phyloP scores from a whole-genome alignment of 257 asterid species.

The Catharanthus roseus region DNA sequence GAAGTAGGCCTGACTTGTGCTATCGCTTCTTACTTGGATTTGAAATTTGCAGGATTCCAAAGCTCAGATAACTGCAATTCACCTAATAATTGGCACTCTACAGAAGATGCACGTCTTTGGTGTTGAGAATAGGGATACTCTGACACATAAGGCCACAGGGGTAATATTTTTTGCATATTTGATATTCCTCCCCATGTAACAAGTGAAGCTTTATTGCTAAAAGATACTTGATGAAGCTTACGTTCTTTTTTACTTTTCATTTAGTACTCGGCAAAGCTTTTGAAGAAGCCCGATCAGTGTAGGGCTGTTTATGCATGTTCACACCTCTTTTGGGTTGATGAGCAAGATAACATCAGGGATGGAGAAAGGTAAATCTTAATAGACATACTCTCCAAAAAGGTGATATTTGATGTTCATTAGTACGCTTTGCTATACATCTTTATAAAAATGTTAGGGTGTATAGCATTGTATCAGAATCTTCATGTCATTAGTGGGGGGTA shows the following conservation, averaged over 20 bases:
- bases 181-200: constrained; percentile 2
- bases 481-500: background rate
- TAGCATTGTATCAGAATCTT: background rate
- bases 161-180: constrained; percentile 35
- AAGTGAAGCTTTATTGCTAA: background rate
- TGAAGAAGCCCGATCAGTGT: constrained; percentile 98
- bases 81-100: constrained; percentile 90
- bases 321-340: constrained; percentile 96
- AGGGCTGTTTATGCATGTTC: constrained; percentile 98
- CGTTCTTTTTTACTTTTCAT: constrained; percentile 13
- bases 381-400: background rate
- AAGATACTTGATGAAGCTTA: constrained; percentile 9
- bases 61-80: constrained; percentile 85
- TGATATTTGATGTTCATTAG: background rate
- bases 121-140: constrained; percentile 91
- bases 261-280: constrained; percentile 94
- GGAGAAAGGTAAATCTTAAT: constrained; percentile 76
- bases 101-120: constrained; percentile 96
- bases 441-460: background rate
- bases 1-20: background rate
- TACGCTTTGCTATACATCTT: background rate
- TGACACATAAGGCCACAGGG: constrained; percentile 99
- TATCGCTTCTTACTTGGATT: constrained; percentile 14
- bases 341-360: constrained; percentile 74
- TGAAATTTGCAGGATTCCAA: constrained; percentile 71